Conservation (phyloP, 345 rosid species). For the Melaleuca quinquenervia region DNA sequence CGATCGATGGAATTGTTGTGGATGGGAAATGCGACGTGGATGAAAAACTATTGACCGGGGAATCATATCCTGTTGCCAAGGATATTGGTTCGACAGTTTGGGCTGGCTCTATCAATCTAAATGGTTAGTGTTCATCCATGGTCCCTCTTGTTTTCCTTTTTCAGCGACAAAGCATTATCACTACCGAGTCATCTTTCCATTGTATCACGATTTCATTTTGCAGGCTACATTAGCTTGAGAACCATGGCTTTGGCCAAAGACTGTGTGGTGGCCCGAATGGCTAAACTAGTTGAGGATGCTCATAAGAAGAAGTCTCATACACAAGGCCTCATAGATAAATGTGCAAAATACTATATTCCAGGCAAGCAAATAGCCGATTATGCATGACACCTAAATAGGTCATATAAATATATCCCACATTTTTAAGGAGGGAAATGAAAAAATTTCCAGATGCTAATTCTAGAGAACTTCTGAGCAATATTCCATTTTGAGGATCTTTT, state of each 20-base stretch:
- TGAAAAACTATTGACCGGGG: conserved; percentile 76
- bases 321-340: conserved; percentile 55
- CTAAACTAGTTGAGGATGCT: conserved; percentile 84
- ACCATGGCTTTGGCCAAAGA: conserved; percentile 73
- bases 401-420: not conserved
- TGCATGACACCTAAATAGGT: not conserved
- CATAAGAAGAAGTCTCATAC: conserved; percentile 59
- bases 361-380: conserved; percentile 19
- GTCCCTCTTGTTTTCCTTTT: not conserved
- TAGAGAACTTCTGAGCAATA: not conserved
- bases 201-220: not conserved
- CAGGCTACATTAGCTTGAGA: conserved; percentile 40
- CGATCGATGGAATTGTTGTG: conserved; percentile 76
- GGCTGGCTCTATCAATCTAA: conserved; percentile 83
- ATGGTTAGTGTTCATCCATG: conserved; percentile 17
- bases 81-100: conserved; percentile 51
- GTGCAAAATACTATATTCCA: conserved; percentile 72
- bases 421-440: not conserved
- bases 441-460: not conserved
- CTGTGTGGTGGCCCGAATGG: conserved; percentile 74
- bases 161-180: not conserved
- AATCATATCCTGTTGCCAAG: conserved; percentile 69
- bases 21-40: conserved; percentile 81
- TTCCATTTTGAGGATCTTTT: not conserved
- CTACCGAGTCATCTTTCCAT: not conserved